Evolutionary conservation across 805 yeast genomes (phyloP).

Genomic region (Myxozyma melibiosi): DNA sequence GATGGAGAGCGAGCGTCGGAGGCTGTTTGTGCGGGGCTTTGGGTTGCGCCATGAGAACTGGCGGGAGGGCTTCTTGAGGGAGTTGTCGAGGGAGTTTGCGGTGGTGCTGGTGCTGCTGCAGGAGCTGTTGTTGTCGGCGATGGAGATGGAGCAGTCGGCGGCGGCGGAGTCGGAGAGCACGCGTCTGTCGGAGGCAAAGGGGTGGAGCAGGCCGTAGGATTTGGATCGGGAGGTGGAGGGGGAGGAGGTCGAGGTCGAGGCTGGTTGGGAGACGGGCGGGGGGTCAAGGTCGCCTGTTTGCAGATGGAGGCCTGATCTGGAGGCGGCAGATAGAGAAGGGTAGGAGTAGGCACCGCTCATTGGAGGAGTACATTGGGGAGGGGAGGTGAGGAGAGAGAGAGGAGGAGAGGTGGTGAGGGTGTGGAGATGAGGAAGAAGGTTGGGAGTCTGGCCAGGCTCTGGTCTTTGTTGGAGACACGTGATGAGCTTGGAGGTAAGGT

Average conservation of each 20-base stretch:
- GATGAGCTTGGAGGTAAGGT: no score
- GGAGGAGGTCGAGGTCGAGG: no score
- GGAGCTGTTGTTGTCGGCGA: background rate
- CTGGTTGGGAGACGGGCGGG: no score
- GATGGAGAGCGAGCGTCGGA: constrained; percentile 22
- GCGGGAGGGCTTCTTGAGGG: constrained; percentile 5
- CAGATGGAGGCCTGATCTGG: background rate
- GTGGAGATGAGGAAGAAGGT: no score
- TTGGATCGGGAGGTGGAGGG: background rate
- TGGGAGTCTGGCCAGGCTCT: no score
- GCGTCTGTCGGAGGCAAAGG: background rate
- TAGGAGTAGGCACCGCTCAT: background rate
- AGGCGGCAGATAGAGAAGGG: background rate
- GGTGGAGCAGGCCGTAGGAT: background rate
- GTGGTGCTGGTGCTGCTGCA: background rate
- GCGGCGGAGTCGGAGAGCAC: constrained; percentile 5
- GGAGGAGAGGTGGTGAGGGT: no score
- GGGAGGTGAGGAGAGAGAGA: no score
- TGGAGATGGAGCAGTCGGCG: background rate
- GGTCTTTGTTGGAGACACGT: no score
- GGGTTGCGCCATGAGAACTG: constrained; percentile 33
- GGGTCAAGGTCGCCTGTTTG: constrained; percentile 1
- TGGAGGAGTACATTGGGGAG: no score
- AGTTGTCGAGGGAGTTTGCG: background rate
- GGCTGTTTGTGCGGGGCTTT: constrained; percentile 13